Conservation (phyloP, 106 monocot species). For the Allium cepa region DNA sequence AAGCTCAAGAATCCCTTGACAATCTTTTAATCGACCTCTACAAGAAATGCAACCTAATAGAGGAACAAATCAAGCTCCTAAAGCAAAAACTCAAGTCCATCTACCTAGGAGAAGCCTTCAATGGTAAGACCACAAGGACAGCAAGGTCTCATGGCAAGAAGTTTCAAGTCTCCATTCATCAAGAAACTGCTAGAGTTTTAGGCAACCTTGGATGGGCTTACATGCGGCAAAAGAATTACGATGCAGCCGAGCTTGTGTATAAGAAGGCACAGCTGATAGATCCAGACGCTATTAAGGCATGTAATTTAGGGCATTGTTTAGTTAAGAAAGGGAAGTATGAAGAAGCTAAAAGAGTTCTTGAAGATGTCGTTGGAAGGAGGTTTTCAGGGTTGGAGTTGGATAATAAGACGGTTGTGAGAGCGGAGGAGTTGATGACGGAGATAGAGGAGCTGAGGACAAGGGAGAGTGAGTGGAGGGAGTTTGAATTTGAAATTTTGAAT, state of each 20-base stretch:
- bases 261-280: constrained; percentile 22
- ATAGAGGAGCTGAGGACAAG: constrained; percentile 10
- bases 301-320: constrained; percentile 29
- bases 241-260: constrained; percentile 17
- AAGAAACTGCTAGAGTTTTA: constrained; percentile 23
- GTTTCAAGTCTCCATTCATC: constrained; percentile 11
- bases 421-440: constrained; percentile 39
- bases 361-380: constrained; percentile 26
- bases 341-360: constrained; percentile 13
- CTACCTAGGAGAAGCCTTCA: constrained; percentile 20
- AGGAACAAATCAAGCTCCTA: constrained; percentile 26
- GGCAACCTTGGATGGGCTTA: constrained; percentile 33
- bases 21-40: constrained; percentile 37
- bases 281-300: constrained; percentile 20
- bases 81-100: constrained; percentile 16
- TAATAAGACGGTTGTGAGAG: constrained; percentile 36
- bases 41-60: constrained; percentile 28
- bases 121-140: constrained; percentile 13
- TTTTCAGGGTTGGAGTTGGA: constrained; percentile 12
- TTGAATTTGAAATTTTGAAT: constrained; percentile 9
- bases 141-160: constrained; percentile 19
- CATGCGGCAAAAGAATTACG: constrained; percentile 25
- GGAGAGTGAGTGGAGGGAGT: background rate
- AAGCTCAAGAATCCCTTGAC: constrained; percentile 32
- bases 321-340: constrained; percentile 16